Evolutionary conservation across 345 rosid genomes (phyloP), one percentile per base, ranked within the genome.

Genomic region (Ceriops zippeliana): DNA sequence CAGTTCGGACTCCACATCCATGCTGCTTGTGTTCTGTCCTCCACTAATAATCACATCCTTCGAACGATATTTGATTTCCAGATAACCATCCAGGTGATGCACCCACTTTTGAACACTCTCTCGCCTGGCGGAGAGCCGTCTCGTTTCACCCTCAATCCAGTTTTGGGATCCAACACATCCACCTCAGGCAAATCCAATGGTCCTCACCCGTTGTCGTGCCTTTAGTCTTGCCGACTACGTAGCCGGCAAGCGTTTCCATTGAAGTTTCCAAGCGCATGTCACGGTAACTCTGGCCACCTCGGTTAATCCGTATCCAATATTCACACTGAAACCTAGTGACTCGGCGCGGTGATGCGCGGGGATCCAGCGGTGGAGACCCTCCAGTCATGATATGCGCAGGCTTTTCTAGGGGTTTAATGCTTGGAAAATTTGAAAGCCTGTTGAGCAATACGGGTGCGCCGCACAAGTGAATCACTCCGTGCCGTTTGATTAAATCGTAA

Each of bases 171-270:
- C 31, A 56, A 24, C 6, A 24, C 6, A 5, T 24, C 59, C 28
- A 54, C 30, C 16, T 27, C 31, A 9, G 31, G 31, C 10, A 27
- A 56, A 5, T 16, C 30, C 30, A 9, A 27, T 5, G 4, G 30
- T 24, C 59, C 59, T 56, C 59, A 24, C 59, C 5, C 59, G 30
- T 24, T 56, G 59, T 56, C 59, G 10, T 24, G 59, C 59, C 31
- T 56, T 56, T 5, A 24, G 59, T 26, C 59, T 56, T 27, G 30
- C 59, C 11, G 28, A 24, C 59, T 56, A 5, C 2, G 19, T 24
- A 24, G 59, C 16, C 10, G 59, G 59, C 59, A 56, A 56, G 59
- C 28, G 26, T 28, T 56, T 27, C 59, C 59, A 56, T 56, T 56
- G 59, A 0, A 10, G 59, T 24, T 56, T 54, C 59, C 59, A 54